Percentiles rank a stretch among this genome's conserved stretches.
Evolutionary conservation across 2,329 filamentous ascomycete species (phyloP).

Genomic region (Cytospora mali): DNA sequence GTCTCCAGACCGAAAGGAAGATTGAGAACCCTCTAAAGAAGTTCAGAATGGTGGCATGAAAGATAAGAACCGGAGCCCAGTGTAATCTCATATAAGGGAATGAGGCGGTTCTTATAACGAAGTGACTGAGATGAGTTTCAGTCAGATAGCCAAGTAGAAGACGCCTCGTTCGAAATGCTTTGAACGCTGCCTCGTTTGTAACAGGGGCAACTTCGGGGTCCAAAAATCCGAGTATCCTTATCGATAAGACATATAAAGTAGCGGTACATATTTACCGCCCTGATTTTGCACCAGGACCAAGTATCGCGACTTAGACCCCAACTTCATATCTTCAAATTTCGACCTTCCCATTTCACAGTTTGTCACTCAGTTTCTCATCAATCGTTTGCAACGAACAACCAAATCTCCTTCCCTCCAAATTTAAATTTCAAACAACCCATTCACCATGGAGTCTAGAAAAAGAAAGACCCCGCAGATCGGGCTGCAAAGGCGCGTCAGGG

Average conservation of each 20-base stretch:
- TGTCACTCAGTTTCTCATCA: conserved; percentile 7
- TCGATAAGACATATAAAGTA: conserved; percentile 24
- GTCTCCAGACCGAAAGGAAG: background rate
- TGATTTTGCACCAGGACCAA: background rate
- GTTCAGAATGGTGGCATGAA: background rate
- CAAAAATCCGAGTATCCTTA: conserved; percentile 14
- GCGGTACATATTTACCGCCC: background rate
- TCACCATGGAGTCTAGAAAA: conserved; percentile 42
- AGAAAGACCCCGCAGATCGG: conserved; percentile 44
- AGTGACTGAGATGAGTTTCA: background rate
- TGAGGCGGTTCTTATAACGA: background rate
- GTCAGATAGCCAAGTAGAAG: background rate
- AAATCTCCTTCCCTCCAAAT: background rate
- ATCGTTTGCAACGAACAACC: background rate
- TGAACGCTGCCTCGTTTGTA: background rate
- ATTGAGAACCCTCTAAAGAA: background rate
- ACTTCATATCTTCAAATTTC: conserved; percentile 19
- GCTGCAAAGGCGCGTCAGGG: conserved; percentile 48
- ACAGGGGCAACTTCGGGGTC: background rate
- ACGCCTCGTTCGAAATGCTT: background rate
- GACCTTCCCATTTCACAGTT: background rate
- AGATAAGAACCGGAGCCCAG: background rate
- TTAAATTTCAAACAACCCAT: background rate
- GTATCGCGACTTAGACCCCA: conserved; percentile 15
- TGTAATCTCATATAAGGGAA: background rate